phyloP scores from a whole-genome alignment of 2,329 filamentous ascomycete species.

The Davidsoniella eucalypti region DNA sequence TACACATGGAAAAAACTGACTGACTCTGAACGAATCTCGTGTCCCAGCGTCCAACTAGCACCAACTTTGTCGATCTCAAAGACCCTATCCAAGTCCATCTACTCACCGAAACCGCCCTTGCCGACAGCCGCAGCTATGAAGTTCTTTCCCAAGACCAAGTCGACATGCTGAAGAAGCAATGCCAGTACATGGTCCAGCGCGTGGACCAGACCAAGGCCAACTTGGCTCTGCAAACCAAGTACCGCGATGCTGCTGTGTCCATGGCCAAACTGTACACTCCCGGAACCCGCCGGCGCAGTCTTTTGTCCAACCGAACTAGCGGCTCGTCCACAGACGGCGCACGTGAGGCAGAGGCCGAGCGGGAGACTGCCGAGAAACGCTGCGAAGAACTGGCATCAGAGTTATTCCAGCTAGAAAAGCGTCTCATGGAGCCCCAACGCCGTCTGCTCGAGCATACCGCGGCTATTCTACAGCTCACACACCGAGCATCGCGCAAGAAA shows the following conservation, averaged over 20 bases:
- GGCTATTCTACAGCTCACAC: conserved; percentile 78
- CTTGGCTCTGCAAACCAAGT: conserved; percentile 78
- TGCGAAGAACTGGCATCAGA: conserved; percentile 75
- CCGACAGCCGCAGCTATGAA: conserved; percentile 72
- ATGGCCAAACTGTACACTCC: conserved; percentile 65
- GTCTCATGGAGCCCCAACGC: conserved; percentile 56
- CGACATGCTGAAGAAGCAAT: conserved; percentile 79
- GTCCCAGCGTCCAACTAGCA: conserved; percentile 33
- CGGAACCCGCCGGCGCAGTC: conserved; percentile 33
- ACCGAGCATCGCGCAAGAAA: conserved; percentile 53
- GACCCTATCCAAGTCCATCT: conserved; percentile 76
- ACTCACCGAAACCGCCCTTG: conserved; percentile 80
- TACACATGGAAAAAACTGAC: not conserved
- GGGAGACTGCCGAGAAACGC: conserved; percentile 56
- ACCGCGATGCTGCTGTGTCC: conserved; percentile 80
- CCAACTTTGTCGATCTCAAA: conserved; percentile 41
- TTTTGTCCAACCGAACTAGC: conserved; percentile 33
- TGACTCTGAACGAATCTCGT: conserved; percentile 28
- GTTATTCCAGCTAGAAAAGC: conserved; percentile 62
- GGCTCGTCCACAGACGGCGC: conserved; percentile 25
- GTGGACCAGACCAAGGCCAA: conserved; percentile 71
- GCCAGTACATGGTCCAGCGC: conserved; percentile 52
- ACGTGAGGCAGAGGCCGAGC: conserved; percentile 55
- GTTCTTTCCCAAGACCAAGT: conserved; percentile 84
- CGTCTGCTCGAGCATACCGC: conserved; percentile 79